Evolutionary conservation across 108 stramenopile genomes (phyloP).

Genomic region (Thalassiosira profunda): DNA sequence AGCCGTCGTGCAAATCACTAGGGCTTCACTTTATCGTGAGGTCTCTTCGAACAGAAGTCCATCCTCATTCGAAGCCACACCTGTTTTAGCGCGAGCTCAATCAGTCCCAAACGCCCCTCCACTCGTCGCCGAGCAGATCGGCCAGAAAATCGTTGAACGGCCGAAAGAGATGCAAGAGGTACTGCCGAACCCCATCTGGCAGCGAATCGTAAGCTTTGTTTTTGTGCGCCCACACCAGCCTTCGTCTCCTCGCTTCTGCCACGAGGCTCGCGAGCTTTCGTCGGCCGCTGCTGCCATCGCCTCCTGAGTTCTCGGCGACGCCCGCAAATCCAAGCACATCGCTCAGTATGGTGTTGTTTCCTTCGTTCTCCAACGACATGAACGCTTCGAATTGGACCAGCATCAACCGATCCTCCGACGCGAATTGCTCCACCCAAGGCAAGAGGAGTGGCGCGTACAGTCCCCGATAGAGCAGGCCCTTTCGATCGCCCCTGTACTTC

Average conservation of each 20-base stretch:
- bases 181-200: neutral
- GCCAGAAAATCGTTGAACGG: slow-evolving; percentile 13
- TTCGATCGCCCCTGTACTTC: neutral
- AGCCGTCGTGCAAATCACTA: too few species aligned
- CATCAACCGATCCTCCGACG: slow-evolving; percentile 13
- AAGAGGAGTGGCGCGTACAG: slow-evolving; percentile 10
- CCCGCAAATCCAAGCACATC: slow-evolving; percentile 8
- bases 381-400: slow-evolving; percentile 7
- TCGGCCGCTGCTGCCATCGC: neutral
- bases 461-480: neutral
- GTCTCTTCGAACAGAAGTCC: too few species aligned
- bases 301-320: neutral
- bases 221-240: neutral
- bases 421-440: slow-evolving; percentile 8
- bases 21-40: too few species aligned
- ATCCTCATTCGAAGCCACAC: too few species aligned
- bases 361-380: neutral
- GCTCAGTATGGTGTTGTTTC: neutral
- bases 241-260: neutral
- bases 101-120: too few species aligned
- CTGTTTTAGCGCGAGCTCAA: too few species aligned
- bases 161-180: neutral
- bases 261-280: neutral
- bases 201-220: neutral
- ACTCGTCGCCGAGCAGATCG: slow-evolving; percentile 14